These are phyloP conservation scores for Picochlorum sp. DNA, from an alignment of 139 green algal genomes.

Conservation along the genomic window DNA sequence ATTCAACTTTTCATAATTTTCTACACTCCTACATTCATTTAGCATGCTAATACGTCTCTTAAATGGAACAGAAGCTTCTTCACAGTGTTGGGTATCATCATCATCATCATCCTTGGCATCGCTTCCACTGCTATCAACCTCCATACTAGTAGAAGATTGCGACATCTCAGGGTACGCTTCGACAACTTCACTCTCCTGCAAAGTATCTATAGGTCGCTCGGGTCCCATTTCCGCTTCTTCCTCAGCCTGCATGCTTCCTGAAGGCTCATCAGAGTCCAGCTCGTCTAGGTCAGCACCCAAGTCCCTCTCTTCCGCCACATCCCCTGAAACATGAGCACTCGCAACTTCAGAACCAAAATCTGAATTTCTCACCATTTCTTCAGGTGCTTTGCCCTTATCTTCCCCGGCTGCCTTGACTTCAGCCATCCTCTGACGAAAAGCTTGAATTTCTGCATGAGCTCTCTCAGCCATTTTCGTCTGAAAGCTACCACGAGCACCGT, in stretches of 20 bases:
- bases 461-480: slow-evolving; percentile 1
- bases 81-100: not conserved
- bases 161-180: too few relatives aligned
- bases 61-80: not conserved
- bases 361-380: not conserved
- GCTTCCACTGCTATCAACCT: not conserved
- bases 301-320: not conserved
- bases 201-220: too few relatives aligned
- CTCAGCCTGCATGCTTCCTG: not conserved
- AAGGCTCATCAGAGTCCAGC: not conserved
- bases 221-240: too few relatives aligned
- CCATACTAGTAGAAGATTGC: not conserved
- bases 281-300: not conserved
- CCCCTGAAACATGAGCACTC: not conserved
- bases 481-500: not conserved
- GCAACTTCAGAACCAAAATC: not conserved
- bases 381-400: not conserved
- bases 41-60: slow-evolving; percentile 30
- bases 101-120: not conserved
- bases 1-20: slow-evolving; percentile 76
- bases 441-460: slow-evolving; percentile 15
- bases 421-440: not conserved
- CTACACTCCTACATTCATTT: slow-evolving; percentile 68
- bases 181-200: too few relatives aligned
- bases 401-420: not conserved